A percentile compares a stretch with the other conserved stretches of the same genome.
Evolutionary conservation across 139 green algal species (phyloP).

Genomic region (Astrephomene gubernaculifera): DNA sequence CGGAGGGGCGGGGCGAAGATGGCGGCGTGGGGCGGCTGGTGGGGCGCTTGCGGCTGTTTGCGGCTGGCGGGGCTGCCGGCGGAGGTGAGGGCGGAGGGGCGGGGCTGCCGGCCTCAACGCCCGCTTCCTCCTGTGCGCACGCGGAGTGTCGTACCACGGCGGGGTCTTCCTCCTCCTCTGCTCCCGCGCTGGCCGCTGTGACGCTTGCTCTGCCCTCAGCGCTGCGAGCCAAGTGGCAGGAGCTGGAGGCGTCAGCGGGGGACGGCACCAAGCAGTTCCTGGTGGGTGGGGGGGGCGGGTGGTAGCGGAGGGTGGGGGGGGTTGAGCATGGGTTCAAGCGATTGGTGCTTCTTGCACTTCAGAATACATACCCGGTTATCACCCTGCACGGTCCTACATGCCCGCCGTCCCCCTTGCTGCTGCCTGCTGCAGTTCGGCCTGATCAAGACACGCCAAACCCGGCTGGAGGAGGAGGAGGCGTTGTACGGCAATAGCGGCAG

Average conservation of each 20-base stretch:
- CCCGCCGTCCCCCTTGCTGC: too few relatives aligned
- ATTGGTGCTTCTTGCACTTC: too few relatives aligned
- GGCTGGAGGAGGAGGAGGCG: constrained; percentile 18
- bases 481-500: background rate
- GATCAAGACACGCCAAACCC: constrained; percentile 29
- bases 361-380: too few relatives aligned
- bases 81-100: background rate
- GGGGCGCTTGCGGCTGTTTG: background rate
- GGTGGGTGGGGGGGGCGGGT: too few relatives aligned
- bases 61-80: background rate
- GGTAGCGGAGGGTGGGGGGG: too few relatives aligned
- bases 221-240: constrained; percentile 17
- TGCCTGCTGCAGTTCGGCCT: constrained; percentile 27
- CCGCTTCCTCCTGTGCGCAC: background rate
- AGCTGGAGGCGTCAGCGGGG: constrained; percentile 24
- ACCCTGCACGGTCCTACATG: too few relatives aligned
- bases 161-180: background rate
- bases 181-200: background rate
- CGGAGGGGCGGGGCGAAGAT: too few relatives aligned
- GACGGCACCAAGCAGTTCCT: constrained; percentile 43
- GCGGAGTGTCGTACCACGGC: background rate
- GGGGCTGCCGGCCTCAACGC: background rate
- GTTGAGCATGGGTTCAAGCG: too few relatives aligned
- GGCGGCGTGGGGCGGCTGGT: background rate
- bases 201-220: background rate